Base-by-base conservation (phyloP, 2,329 filamentous ascomycete species). In the Verticillium isaacii region DNA sequence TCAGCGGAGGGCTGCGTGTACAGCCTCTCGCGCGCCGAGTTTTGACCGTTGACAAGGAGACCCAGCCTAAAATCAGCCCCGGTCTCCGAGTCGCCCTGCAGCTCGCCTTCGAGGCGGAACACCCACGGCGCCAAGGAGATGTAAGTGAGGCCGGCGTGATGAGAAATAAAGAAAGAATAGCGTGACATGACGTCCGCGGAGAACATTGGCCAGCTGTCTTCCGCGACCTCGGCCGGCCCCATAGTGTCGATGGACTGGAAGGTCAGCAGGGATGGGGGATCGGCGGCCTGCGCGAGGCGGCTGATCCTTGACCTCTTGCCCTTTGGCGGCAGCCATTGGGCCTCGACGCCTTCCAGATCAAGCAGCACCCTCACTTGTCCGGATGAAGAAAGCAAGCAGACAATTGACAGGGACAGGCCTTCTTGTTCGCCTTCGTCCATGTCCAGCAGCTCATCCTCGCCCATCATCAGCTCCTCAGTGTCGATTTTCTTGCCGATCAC, bases 191-290 rank as follows among this genome's bases (percentile, higher is more conserved):
- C 81, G 65, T 89, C 86, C 6, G 78, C 69, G 66, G 84, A 88
- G 67, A 89, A 88, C 45, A 86, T 80, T 6, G 86, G 86, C 86
- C 86, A 89, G 66, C 79, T 80, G 54, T 82, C 82, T 45, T 83
- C 78, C 62, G 74, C 81, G 55, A 85, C 77, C 69, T 89, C 86
- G 7, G 78, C 73, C 0, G 79, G 76, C 60, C 75, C 80, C 69
- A 86, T 80, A 3, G 84, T 85, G 65, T 89, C 86, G 60, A 89
- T 78, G 34, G 84, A 84, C 67, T 89, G 85, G 69, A 88, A 88
- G 0, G 84, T 84, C 32, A 88, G 74, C 11, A 89, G 75, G 0
- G 80, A 77, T 2, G 83, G 82, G 2, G 77, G 70, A 0, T 78
- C 75, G 2, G 71, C 66, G 1, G 70, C 65, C 2, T 74, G 74